Base-by-base conservation (phyloP, 768 basidiomycete species). In the Naganishia onofrii region DNA sequence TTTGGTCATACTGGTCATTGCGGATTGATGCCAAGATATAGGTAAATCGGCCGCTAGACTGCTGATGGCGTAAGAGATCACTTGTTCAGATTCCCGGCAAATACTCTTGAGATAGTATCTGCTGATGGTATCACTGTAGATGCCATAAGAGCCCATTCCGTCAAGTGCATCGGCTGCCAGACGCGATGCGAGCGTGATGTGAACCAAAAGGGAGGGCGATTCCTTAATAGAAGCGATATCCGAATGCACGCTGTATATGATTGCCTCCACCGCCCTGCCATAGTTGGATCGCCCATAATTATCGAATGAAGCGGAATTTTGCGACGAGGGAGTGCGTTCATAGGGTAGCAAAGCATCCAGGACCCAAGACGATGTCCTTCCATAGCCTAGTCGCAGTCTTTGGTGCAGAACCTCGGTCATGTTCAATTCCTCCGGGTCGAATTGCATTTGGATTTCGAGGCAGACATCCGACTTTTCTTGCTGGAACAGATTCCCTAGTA, bases 131-230 rank as follows among this genome's bases (percentile, higher is more conserved):
- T 84, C 75, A 38, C 83, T 78, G 73, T 90, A 88, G 0, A 88
- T 80, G 0, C 85, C 68, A 31, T 29, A 69, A 28, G 68, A 34
- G 6, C 83, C 82, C 12, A 86, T 87, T 0, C 89, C 81, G 31
- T 84, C 83, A 29, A 86, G 78, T 23, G 85, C 82, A 76, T 93
- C 91, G 36, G 85, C 82, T 0, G 88, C 87, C 70, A 88, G 88
- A 6, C 88, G 77, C 0, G 84, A 82, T 28, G 92, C 82, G 0
- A 86, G 84, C 10, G 90, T 80, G 66, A 92, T 82, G 76, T 92
- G 90, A 10, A 86, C 85, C 5, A 97, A 77, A 0, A 86, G 84
- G 88, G 89, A 90, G 0, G 87, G 74, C 64, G 89, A 85, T 19
- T 82, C 81, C 60, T 83, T 85, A 3, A 88, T 87, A 0, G 85